Evolutionary conservation across 805 yeast species (phyloP), one percentile per base, ranked within the genome.

Genomic region (Cyberlindnera xishuangbannaensis): DNA sequence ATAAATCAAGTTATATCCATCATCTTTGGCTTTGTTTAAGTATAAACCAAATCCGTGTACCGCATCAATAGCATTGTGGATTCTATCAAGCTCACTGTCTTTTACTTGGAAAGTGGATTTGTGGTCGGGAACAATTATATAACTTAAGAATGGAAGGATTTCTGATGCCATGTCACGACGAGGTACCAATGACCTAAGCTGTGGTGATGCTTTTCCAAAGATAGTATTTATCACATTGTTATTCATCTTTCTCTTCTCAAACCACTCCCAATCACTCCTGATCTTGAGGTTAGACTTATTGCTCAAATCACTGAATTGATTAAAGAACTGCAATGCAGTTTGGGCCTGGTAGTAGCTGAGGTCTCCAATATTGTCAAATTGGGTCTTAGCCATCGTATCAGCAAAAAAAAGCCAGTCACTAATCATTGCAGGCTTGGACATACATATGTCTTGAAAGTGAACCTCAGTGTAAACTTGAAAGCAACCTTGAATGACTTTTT

Each of bases 401-500:
- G 78, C 72, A 51, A 82, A 83, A 44, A 59, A 70, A 18, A 83
- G 51, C 95, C 95, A 88, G 41, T 84, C 92, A 26, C 83, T 71
- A 7, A 86, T 60, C 17, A 56, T 61, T 11, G 71, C 56, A 0
- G 94, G 82, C 43, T 78, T 79, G 7, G 44, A 44, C 18, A 84
- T 57, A 29, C 76, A 64, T 34, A 73, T 78, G 44, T 84, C 95
- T 27, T 79, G 65, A 49, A 76, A 77, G 19, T 73, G 76, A 38
- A 75, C 67, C 18, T 69, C 70, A 13, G 77, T 73, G 52, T 78
- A 84, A 22, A 65, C 55, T 31, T 78, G 71, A 56, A 85, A 87
- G 50, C 88, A 81, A 1, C 92, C 87, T 37, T 67, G 66, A 6
- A 80, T 54, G 4, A 88, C 73, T 47, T 73, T 80, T 34, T 83